phyloP scores from a whole-genome alignment of 805 yeast genomes.

The Lipomyces yamadae region DNA sequence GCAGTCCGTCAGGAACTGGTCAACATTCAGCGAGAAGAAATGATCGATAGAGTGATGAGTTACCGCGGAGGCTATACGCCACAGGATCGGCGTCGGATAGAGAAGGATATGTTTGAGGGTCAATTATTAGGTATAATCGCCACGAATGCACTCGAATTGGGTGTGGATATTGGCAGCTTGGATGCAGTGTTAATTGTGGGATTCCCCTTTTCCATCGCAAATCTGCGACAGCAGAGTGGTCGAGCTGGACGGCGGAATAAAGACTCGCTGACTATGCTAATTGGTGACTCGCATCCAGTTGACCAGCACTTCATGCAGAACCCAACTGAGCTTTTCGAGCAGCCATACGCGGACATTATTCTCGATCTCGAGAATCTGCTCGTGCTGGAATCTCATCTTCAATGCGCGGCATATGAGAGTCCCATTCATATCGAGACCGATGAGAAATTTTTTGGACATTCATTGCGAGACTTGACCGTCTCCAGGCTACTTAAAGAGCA shows the following conservation, averaged over 20 bases:
- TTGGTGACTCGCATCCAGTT: slow-evolving; percentile 81
- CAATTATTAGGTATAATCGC: slow-evolving; percentile 84
- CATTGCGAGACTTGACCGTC: slow-evolving; percentile 46
- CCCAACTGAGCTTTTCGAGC: slow-evolving; percentile 61
- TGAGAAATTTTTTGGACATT: slow-evolving; percentile 58
- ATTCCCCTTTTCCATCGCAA: slow-evolving; percentile 84
- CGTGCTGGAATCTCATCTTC: slow-evolving; percentile 80
- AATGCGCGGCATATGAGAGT: slow-evolving; percentile 90
- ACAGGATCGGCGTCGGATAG: slow-evolving; percentile 83
- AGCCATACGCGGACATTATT: slow-evolving; percentile 58
- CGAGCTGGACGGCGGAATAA: slow-evolving; percentile 89
- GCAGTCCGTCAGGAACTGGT: slow-evolving; percentile 67
- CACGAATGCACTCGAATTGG: slow-evolving; percentile 93
- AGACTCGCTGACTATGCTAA: slow-evolving; percentile 83
- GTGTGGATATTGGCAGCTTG: slow-evolving; percentile 90
- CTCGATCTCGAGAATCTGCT: slow-evolving; percentile 64
- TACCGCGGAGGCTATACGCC: slow-evolving; percentile 95
- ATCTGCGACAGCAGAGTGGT: slow-evolving; percentile 94
- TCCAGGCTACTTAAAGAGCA: slow-evolving; percentile 36
- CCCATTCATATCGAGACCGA: slow-evolving; percentile 67
- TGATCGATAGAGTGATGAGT: slow-evolving; percentile 73
- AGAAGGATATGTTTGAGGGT: slow-evolving; percentile 87
- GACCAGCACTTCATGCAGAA: slow-evolving; percentile 82
- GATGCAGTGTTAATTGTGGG: slow-evolving; percentile 94
- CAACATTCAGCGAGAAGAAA: slow-evolving; percentile 50